Evolutionary conservation across 208 protist genomes (phyloP).

Genomic region (Tetramitus jugosus): DNA sequence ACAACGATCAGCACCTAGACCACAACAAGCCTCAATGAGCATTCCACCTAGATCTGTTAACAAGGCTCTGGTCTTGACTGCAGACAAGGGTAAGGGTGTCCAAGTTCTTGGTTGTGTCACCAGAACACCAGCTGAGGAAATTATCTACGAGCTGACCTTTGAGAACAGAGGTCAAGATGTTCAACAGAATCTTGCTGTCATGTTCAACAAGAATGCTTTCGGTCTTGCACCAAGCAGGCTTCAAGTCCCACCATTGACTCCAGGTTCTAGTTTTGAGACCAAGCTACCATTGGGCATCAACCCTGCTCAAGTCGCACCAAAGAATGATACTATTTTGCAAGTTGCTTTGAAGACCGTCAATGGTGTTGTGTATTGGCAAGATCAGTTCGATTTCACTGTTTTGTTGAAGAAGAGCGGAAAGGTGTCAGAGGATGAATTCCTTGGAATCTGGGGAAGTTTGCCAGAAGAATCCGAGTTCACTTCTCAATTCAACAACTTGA

Average conservation of each 20-base stretch:
- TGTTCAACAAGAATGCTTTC: constrained; percentile 46
- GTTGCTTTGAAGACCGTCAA: constrained; percentile 37
- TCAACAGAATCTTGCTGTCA: constrained; percentile 35
- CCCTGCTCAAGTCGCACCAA: background rate
- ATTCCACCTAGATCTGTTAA: constrained; percentile 1
- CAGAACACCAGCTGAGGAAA: background rate
- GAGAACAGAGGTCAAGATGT: constrained; percentile 30
- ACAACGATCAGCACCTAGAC: constrained; percentile 7
- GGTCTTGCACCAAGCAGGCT: constrained; percentile 24
- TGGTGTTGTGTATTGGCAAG: constrained; percentile 32
- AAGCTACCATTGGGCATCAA: background rate
- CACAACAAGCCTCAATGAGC: background rate
- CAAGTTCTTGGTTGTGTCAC: constrained; percentile 39
- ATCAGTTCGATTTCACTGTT: constrained; percentile 9
- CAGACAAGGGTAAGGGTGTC: constrained; percentile 40
- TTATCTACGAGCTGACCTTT: constrained; percentile 22
- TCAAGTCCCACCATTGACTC: background rate
- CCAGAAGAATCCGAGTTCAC: constrained; percentile 23
- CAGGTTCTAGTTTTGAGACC: background rate
- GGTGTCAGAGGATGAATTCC: constrained; percentile 19
- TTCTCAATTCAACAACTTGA: background rate
- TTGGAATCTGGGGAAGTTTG: constrained; percentile 20
- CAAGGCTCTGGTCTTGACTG: constrained; percentile 40
- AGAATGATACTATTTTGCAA: constrained; percentile 19
- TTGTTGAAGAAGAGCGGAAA: constrained; percentile 8